Conservation (phyloP, 176 grass and related monocot species). For the Canna indica region DNA sequence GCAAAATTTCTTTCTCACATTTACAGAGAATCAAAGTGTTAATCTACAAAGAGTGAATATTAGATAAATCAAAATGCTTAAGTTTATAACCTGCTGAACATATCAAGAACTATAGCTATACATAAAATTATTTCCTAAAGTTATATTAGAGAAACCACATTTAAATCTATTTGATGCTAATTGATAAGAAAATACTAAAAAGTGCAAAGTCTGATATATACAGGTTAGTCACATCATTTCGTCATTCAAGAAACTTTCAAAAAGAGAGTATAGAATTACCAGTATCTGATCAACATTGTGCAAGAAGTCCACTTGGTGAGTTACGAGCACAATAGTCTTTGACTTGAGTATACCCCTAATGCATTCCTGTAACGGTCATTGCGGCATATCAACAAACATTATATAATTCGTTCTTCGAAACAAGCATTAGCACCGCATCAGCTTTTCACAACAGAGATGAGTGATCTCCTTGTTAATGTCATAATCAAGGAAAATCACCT, state of each 20-base stretch:
- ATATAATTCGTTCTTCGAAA: neutral
- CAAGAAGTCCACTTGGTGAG: slow-evolving; percentile 96
- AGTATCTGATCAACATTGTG: slow-evolving; percentile 88
- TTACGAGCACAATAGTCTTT: slow-evolving; percentile 85
- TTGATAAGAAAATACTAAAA: too few species aligned
- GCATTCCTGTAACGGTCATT: slow-evolving; percentile 53
- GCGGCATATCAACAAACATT: neutral
- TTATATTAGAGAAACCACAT: neutral
- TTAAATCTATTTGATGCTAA: neutral
- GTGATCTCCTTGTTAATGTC: neutral
- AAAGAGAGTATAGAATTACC: slow-evolving; percentile 27
- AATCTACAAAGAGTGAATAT: neutral
- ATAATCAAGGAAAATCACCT: slow-evolving; percentile 27
- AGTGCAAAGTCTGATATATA: too few species aligned
- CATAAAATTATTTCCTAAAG: neutral
- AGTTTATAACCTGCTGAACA: neutral
- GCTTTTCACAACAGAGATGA: too few species aligned
- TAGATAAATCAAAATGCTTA: neutral
- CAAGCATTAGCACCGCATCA: neutral
- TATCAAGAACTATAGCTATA: neutral
- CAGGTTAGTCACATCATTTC: too few species aligned
- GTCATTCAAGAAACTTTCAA: neutral
- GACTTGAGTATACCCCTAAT: slow-evolving; percentile 63
- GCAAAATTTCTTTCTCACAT: neutral
- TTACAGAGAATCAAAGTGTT: neutral